A percentile compares a stretch with the other conserved stretches of the same genome.
These are phyloP conservation scores for Auriscalpium orientale DNA, from an alignment of 768 basidiomycete genomes.

Conservation along the genomic window DNA sequence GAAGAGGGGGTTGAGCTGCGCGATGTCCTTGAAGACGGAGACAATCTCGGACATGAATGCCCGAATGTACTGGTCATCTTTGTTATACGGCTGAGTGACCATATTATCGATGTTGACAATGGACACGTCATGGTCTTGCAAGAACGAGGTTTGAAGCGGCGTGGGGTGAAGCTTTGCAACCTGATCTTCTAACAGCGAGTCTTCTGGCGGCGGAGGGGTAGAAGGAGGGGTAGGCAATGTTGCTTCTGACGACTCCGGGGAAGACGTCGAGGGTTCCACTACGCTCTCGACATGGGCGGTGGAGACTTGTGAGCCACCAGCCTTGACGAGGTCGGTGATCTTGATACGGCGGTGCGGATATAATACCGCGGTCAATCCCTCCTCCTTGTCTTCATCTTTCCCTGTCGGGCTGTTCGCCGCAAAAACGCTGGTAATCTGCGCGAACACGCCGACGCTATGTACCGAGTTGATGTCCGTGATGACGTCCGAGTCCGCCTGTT, in stretches of 20 bases:
- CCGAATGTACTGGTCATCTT: slow-evolving; percentile 90
- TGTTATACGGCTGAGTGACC: slow-evolving; percentile 71
- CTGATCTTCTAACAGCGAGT: slow-evolving; percentile 1
- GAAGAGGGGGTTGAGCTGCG: slow-evolving; percentile 94
- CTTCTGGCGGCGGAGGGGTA: slow-evolving; percentile 17
- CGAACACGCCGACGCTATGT: slow-evolving; percentile 91
- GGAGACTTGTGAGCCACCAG: slow-evolving; percentile 33
- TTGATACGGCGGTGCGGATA: slow-evolving; percentile 89
- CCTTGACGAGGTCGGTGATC: slow-evolving; percentile 81
- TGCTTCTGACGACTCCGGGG: slow-evolving; percentile 40
- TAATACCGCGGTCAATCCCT: slow-evolving; percentile 88
- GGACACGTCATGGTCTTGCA: slow-evolving; percentile 75
- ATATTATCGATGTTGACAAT: slow-evolving; percentile 87
- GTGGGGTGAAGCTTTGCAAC: slow-evolving; percentile 18
- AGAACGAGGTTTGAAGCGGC: slow-evolving; percentile 77
- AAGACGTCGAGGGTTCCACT: slow-evolving; percentile 22
- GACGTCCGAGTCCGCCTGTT: slow-evolving; percentile 85
- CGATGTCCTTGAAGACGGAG: slow-evolving; percentile 97
- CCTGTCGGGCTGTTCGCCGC: slow-evolving; percentile 45
- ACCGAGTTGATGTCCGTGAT: slow-evolving; percentile 85
- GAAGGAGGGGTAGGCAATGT: slow-evolving; percentile 41
- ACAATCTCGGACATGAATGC: slow-evolving; percentile 97
- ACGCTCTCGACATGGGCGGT: slow-evolving; percentile 29
- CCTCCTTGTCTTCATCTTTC: slow-evolving; percentile 72
- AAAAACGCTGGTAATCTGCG: slow-evolving; percentile 93